Conservation (phyloP, 306 rosid genomes). For the Calophaca sinica region DNA sequence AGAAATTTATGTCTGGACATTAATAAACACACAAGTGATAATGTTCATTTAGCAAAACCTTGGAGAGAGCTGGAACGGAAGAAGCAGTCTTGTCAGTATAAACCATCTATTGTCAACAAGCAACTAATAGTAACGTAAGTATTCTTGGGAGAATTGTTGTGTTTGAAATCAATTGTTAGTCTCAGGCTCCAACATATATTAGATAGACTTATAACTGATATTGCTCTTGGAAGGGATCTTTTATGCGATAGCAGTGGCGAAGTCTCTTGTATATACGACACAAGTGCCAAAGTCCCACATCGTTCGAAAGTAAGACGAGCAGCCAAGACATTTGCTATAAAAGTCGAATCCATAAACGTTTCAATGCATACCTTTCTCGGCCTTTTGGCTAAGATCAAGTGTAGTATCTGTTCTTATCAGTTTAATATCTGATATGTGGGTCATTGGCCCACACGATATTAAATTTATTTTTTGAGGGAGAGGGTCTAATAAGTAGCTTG, state of each 20-base stretch:
- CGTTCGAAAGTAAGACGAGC: neutral
- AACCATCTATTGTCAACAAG: neutral
- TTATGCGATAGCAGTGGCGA: too few species aligned
- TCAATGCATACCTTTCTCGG: constrained; percentile 33
- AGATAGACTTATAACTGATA: neutral
- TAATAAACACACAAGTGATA: too few species aligned
- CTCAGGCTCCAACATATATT: neutral
- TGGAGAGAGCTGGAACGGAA: too few species aligned
- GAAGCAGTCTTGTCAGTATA: too few species aligned
- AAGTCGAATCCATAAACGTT: accelerated
- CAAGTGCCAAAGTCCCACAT: neutral
- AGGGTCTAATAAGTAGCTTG: neutral
- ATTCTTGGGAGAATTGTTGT: too few species aligned
- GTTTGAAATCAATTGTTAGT: neutral
- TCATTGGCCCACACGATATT: constrained; percentile 21
- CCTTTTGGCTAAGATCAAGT: constrained; percentile 50
- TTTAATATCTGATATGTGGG: constrained; percentile 37
- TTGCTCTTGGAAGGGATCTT: neutral
- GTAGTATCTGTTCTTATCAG: constrained; percentile 41
- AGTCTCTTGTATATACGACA: neutral
- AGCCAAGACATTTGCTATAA: neutral
- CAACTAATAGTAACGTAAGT: too few species aligned
- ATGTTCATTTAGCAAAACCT: too few species aligned
- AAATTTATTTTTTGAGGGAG: constrained; percentile 18
- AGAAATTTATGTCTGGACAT: too few species aligned